These are phyloP conservation scores for Cercophora samala DNA, from an alignment of 495 filamentous ascomycete species.

Conservation along the genomic window DNA sequence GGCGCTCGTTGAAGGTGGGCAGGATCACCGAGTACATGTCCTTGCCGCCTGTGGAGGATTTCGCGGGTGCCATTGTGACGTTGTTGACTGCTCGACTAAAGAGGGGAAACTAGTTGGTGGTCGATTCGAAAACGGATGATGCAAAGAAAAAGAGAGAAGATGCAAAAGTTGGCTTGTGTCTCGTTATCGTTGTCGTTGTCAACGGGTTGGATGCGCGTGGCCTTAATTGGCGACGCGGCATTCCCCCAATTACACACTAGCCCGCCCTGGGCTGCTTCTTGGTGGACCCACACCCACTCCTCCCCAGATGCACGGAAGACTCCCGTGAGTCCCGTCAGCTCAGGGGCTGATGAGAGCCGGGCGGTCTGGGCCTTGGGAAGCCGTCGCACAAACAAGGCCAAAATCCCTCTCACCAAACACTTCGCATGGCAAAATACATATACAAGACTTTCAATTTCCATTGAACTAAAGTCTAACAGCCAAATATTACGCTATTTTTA, in stretches of 20 bases:
- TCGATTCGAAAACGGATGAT: not conserved
- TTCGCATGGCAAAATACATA: not conserved
- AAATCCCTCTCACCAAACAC: not conserved
- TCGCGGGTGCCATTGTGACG: slow-evolving; percentile 25
- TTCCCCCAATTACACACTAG: slow-evolving; percentile 1
- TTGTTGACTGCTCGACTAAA: not conserved
- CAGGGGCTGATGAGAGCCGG: not conserved
- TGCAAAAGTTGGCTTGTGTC: too few relatives aligned
- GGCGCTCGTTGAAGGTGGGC: slow-evolving; percentile 97
- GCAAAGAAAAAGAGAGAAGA: not conserved
- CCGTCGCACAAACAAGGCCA: not conserved
- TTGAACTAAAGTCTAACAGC: not conserved
- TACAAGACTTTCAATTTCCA: not conserved
- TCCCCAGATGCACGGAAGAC: not conserved
- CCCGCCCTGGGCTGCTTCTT: not conserved
- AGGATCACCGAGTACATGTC: slow-evolving; percentile 96
- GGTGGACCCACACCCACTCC: not conserved
- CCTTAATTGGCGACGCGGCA: slow-evolving; percentile 3
- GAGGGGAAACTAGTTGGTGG: slow-evolving; percentile 11
- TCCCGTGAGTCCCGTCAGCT: too few relatives aligned
- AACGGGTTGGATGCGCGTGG: not conserved
- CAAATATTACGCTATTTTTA: not conserved
- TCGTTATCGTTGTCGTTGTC: not conserved
- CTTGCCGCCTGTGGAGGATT: slow-evolving; percentile 30
- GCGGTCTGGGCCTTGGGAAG: too few relatives aligned